Percentiles rank a stretch among this genome's conserved stretches.
Conservation (phyloP, 495 filamentous ascomycete genomes). For the Xylaria castorea region DNA sequence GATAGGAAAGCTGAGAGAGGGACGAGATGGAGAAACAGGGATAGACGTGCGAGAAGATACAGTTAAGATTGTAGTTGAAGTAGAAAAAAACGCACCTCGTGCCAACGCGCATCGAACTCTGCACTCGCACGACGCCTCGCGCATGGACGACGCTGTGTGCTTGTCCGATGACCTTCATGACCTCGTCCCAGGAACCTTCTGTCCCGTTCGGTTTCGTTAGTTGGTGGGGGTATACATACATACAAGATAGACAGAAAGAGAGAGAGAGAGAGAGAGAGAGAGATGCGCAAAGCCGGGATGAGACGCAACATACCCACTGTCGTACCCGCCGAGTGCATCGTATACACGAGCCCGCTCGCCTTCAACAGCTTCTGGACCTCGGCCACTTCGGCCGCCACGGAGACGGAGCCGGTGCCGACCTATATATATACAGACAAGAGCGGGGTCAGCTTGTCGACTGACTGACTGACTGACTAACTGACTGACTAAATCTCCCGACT, state of each 20-base stretch:
- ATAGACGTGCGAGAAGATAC: not conserved
- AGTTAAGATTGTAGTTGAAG: not conserved
- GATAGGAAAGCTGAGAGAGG: not conserved
- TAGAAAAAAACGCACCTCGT: constrained; percentile 64
- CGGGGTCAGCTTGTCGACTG: not conserved
- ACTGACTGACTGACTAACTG: not conserved
- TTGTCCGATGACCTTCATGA: constrained; percentile 88
- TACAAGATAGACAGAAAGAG: constrained; percentile 16
- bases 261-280: constrained; percentile 19
- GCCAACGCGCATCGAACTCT: constrained; percentile 88
- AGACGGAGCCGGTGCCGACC: constrained; percentile 82
- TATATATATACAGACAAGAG: constrained; percentile 33
- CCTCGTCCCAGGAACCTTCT: constrained; percentile 90
- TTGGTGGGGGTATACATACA: not conserved
- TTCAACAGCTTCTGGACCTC: constrained; percentile 87
- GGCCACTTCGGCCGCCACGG: constrained; percentile 86
- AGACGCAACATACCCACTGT: constrained; percentile 75
- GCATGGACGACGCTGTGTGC: constrained; percentile 85
- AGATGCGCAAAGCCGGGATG: not conserved
- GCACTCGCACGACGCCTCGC: constrained; percentile 80
- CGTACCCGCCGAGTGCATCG: constrained; percentile 92
- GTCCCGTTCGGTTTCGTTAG: not conserved
- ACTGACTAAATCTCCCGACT: not conserved
- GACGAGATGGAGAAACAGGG: not conserved
- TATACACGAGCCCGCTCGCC: constrained; percentile 76